Conservation (phyloP, 2,329 filamentous ascomycete genomes). For the Lasiodiplodia sp. region DNA sequence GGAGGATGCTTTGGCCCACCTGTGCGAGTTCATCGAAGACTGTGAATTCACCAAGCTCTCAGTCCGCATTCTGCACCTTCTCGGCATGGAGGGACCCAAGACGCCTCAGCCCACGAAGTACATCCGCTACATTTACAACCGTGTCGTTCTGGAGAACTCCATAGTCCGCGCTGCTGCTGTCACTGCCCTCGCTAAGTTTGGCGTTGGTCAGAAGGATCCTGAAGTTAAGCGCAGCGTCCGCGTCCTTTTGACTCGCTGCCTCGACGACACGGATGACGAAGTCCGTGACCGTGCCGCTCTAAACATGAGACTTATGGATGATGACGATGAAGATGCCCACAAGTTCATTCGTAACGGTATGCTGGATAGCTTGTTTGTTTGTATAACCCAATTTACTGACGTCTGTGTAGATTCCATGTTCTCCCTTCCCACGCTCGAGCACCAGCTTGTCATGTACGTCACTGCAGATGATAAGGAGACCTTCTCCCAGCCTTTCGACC, state of each 20-base stretch:
- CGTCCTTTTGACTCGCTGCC: slow-evolving; percentile 88
- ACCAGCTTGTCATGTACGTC: slow-evolving; percentile 97
- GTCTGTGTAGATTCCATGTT: slow-evolving; percentile 81
- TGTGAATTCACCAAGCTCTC: slow-evolving; percentile 99
- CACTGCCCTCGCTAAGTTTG: slow-evolving; percentile 95
- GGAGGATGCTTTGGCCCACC: slow-evolving; percentile 84
- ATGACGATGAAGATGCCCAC: slow-evolving; percentile 85
- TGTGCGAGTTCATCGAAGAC: slow-evolving; percentile 99
- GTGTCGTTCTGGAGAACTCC: slow-evolving; percentile 95
- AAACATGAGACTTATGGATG: slow-evolving; percentile 89
- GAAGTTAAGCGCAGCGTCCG: slow-evolving; percentile 96
- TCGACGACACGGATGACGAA: slow-evolving; percentile 98
- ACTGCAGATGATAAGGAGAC: slow-evolving; percentile 88
- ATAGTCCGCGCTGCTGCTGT: slow-evolving; percentile 95
- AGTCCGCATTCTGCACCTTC: slow-evolving; percentile 90
- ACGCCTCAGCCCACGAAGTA: slow-evolving; percentile 97
- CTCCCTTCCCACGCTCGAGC: slow-evolving; percentile 91
- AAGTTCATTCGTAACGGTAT: slow-evolving; percentile 92
- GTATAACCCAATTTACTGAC: background rate
- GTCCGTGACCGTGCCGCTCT: slow-evolving; percentile 94
- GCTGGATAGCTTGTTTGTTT: slow-evolving; percentile 33
- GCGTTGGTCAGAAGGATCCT: slow-evolving; percentile 92
- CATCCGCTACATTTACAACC: slow-evolving; percentile 99
- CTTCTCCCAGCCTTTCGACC: slow-evolving; percentile 87
- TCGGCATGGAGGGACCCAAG: slow-evolving; percentile 93